Conservation (phyloP, 352 stramenopile species). For the Phytopythium mirpurense region DNA sequence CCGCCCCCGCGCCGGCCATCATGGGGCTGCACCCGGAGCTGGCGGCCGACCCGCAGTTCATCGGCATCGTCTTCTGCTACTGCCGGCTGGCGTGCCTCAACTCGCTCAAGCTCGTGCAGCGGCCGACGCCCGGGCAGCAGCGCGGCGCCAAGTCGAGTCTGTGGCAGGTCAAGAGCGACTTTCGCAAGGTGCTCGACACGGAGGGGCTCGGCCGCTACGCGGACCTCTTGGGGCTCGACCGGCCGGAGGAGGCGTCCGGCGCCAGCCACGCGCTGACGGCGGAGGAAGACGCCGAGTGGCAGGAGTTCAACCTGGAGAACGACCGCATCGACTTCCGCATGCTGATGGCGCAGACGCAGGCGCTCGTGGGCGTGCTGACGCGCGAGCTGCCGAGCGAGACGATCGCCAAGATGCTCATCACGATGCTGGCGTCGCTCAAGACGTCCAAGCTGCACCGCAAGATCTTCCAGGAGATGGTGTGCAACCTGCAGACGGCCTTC, state of each 20-base stretch:
- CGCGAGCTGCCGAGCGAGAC: slow-evolving; percentile 59
- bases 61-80: slow-evolving; percentile 80
- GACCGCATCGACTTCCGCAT: slow-evolving; percentile 85
- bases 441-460: slow-evolving; percentile 83
- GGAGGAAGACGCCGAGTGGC: slow-evolving; percentile 72
- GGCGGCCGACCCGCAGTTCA: slow-evolving; percentile 65
- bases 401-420: slow-evolving; percentile 80
- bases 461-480: slow-evolving; percentile 87
- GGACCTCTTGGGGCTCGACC: slow-evolving; percentile 74
- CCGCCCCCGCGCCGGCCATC: slow-evolving; percentile 44
- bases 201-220: slow-evolving; percentile 65
- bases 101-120: slow-evolving; percentile 73
- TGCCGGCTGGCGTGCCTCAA: slow-evolving; percentile 79
- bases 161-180: slow-evolving; percentile 81
- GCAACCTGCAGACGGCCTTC: slow-evolving; percentile 77
- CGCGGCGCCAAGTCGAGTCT: slow-evolving; percentile 65
- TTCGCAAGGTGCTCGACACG: slow-evolving; percentile 71
- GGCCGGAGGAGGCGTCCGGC: slow-evolving; percentile 9
- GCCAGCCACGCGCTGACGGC: slow-evolving; percentile 19
- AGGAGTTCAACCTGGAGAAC: slow-evolving; percentile 82
- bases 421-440: slow-evolving; percentile 81
- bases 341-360: slow-evolving; percentile 59
- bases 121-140: slow-evolving; percentile 36
- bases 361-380: slow-evolving; percentile 62
- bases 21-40: slow-evolving; percentile 75